Percentiles rank a stretch among this genome's conserved stretches.
These are phyloP conservation scores for Starmerella stellata DNA, from an alignment of 805 yeast genomes.

Conservation along the genomic window DNA sequence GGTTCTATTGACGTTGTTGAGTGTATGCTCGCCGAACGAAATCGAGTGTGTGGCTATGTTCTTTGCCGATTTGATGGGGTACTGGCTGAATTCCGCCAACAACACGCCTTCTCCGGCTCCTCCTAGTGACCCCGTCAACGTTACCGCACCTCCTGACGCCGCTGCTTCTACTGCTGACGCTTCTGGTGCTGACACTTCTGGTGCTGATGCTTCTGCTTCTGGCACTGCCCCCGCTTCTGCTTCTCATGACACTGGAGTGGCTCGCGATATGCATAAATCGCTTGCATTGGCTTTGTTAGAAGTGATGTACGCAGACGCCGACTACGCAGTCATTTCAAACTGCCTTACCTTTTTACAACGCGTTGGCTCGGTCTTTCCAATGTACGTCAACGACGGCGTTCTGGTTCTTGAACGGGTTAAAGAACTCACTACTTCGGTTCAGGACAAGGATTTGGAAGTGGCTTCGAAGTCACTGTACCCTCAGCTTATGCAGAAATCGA, in stretches of 20 bases:
- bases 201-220: background rate
- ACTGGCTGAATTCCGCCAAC: background rate
- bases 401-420: conserved; percentile 3
- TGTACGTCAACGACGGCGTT: conserved; percentile 5
- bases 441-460: conserved; percentile 9
- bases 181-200: background rate
- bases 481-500: conserved; percentile 4
- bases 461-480: conserved; percentile 15
- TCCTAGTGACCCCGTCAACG: background rate
- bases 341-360: conserved; percentile 9
- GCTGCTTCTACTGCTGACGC: background rate
- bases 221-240: background rate
- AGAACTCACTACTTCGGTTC: conserved; percentile 4
- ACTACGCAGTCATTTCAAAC: conserved; percentile 8
- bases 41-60: conserved; percentile 12
- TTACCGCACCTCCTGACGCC: too few species aligned
- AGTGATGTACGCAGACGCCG: conserved; percentile 7
- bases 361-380: conserved; percentile 9
- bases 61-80: conserved; percentile 4
- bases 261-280: background rate
- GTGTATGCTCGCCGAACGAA: conserved; percentile 8
- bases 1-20: conserved; percentile 4
- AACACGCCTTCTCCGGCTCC: too few species aligned
- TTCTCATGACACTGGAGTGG: background rate
- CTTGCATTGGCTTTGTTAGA: conserved; percentile 8